Percentiles rank a stretch among this genome's conserved stretches.
These are phyloP conservation scores for Gentiana dahurica DNA, from an alignment of 257 asterid genomes.

Conservation along the genomic window DNA sequence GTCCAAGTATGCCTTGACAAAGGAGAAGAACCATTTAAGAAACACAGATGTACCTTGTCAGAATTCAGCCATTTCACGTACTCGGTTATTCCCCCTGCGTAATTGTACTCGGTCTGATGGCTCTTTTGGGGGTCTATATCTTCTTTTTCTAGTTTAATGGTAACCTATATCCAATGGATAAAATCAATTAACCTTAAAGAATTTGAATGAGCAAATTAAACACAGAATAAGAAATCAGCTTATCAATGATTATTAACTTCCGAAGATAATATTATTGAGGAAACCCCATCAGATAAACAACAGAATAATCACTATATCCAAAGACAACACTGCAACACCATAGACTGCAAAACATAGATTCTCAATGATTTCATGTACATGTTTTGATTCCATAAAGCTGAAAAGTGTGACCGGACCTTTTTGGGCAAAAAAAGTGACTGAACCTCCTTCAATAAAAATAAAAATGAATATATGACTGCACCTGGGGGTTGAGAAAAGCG, in stretches of 20 bases:
- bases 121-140: conserved; percentile 52
- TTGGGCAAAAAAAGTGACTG: background rate
- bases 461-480: conserved; percentile 15
- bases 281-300: too few relatives aligned
- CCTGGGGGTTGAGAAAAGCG: conserved; percentile 98
- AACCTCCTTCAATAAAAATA: background rate
- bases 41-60: conserved; percentile 54
- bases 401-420: background rate
- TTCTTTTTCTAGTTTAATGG: conserved; percentile 58
- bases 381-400: background rate
- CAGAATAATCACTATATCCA: too few relatives aligned
- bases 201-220: background rate
- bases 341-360: background rate
- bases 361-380: background rate
- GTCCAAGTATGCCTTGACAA: background rate
- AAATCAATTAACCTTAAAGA: background rate
- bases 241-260: too few relatives aligned
- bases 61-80: conserved; percentile 88
- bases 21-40: background rate
- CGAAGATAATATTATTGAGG: too few relatives aligned
- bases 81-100: conserved; percentile 92
- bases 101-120: conserved; percentile 52
- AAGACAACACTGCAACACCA: background rate
- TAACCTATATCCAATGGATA: conserved; percentile 30
- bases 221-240: background rate